Evolutionary conservation across 148 eudicot species (phyloP), one percentile per base, ranked within the genome.

Genomic region (Bassia scoparia): DNA sequence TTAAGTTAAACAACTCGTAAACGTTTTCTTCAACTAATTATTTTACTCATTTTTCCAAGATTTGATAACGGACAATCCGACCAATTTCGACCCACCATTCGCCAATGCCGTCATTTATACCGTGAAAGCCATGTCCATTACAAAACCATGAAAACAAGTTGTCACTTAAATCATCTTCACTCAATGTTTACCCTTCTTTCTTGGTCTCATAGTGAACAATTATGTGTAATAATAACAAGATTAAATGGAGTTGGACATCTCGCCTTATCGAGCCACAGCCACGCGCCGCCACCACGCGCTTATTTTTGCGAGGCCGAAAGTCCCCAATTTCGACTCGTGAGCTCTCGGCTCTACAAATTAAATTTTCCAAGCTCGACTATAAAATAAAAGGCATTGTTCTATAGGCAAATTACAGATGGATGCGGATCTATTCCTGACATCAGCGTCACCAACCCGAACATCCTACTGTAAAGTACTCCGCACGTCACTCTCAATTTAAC

Each of bases 371-470:
- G n/a, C 33, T 31, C 30, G 12, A 30, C 54, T 38, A 29, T 23
- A 18, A n/a, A n/a, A n/a, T n/a, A n/a, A n/a, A 58, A 3, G 67
- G 3, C 21, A 26, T 5, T 0, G 43, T 1, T 44, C 58, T 69
- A 76, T 82, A 66, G 80, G 82, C 67, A 85, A 85, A 44, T 67
- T 84, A 29, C 95, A 95, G 0, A 62, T 87, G 16, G 91, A 88
- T 69, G 85, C 89, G 14, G 96, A 88, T 29, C 72, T 89, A 5
- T 77, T 83, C 76, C 77, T 92, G 14, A 92, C 90, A 83, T 92
- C 64, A 92, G 89, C 86, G 89, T 92, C 78, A 88, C 88, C 79
- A 92, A 92, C 79, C 97, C 97, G 26, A 92, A 92, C 83, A 64
- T 83, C 75, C 84, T 78, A 26, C 85, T 46, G 73, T 89, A 84